Evolutionary conservation across 2,329 filamentous ascomycete species (phyloP).

Genomic region (Erysiphe pulchra): DNA sequence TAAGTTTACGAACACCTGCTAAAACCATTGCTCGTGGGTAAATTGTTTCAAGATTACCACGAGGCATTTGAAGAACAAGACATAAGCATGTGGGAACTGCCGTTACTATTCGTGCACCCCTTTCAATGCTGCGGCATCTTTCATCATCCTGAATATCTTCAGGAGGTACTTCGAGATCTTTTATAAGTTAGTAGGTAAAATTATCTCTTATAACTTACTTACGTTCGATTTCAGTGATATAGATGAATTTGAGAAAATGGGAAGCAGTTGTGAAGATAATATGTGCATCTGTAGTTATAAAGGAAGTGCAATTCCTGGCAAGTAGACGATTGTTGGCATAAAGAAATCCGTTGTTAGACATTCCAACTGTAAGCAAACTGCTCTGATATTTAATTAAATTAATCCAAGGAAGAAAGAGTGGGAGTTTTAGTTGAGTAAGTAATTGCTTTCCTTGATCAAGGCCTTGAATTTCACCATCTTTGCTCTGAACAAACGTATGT

Average conservation of each 20-base stretch:
- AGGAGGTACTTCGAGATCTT: constrained; percentile 55
- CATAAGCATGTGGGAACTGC: constrained; percentile 74
- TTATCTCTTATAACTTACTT: constrained; percentile 7
- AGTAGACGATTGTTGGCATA: constrained; percentile 53
- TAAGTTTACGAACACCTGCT: constrained; percentile 59
- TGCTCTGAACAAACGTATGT: constrained; percentile 10
- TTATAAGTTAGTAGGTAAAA: background rate
- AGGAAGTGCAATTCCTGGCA: constrained; percentile 78
- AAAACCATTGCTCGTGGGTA: constrained; percentile 82
- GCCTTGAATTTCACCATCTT: constrained; percentile 9
- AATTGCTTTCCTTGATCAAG: constrained; percentile 5
- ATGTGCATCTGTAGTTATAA: constrained; percentile 55
- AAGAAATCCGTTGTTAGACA: constrained; percentile 52
- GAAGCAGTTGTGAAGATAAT: constrained; percentile 81
- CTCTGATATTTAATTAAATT: constrained; percentile 9
- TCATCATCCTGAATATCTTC: constrained; percentile 87
- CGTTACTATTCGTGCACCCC: constrained; percentile 65
- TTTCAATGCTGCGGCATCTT: constrained; percentile 72
- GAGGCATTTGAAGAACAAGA: constrained; percentile 77
- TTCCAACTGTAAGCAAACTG: constrained; percentile 20
- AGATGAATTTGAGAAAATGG: constrained; percentile 83
- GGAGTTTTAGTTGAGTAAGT: constrained; percentile 10
- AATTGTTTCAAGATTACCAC: constrained; percentile 87
- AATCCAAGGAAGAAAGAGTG: constrained; percentile 13
- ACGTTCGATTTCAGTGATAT: constrained; percentile 43